Percentiles rank a stretch among this genome's conserved stretches.
Evolutionary conservation across 306 rosid species (phyloP).

Genomic region (Quercus engelmannii): DNA sequence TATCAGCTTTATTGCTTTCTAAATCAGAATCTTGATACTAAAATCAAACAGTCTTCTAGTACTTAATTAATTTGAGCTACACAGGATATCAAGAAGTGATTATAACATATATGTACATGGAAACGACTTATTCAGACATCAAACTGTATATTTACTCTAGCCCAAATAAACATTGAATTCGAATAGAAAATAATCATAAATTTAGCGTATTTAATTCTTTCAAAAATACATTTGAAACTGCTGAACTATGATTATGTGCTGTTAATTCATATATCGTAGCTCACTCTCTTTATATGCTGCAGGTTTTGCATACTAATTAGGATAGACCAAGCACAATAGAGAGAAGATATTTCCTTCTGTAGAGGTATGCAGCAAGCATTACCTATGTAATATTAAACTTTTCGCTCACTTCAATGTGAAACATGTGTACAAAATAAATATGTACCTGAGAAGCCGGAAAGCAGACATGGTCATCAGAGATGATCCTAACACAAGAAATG

Average conservation of each 20-base stretch:
- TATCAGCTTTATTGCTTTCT: background rate
- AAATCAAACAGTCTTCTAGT: background rate
- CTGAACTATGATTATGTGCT: background rate
- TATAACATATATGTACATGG: background rate
- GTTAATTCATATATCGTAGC: background rate
- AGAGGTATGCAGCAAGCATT: background rate
- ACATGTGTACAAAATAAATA: background rate
- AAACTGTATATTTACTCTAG: background rate
- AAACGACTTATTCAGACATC: background rate
- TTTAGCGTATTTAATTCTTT: too few species aligned
- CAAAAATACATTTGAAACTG: background rate
- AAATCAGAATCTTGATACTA: background rate
- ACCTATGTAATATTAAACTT: background rate
- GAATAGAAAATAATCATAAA: background rate
- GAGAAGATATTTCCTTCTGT: background rate
- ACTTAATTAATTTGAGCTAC: background rate
- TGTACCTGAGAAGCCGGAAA: constrained; percentile 74
- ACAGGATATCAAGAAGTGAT: background rate
- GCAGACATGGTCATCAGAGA: constrained; percentile 98
- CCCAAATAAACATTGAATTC: background rate
- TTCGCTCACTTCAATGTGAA: background rate
- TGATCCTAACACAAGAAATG: constrained; percentile 88
- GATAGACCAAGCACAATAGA: background rate
- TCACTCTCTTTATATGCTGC: background rate
- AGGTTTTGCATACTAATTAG: background rate